phyloP scores from a whole-genome alignment of 139 green algal species.

The Coelastrella sp. region DNA sequence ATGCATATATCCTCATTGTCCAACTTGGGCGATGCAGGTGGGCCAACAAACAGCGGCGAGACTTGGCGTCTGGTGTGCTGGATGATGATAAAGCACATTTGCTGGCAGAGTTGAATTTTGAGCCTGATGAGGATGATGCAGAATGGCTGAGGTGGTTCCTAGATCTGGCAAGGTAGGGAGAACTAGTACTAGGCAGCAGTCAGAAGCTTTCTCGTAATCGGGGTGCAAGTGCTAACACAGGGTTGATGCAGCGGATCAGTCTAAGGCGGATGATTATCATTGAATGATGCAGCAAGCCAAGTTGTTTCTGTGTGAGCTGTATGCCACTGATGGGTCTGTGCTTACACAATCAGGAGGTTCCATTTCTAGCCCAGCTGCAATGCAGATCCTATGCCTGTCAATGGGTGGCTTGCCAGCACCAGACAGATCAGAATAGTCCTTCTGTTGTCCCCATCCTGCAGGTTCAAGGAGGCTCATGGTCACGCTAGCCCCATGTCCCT shows the following conservation, averaged over 20 bases:
- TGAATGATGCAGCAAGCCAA: too few species aligned
- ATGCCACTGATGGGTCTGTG: too few species aligned
- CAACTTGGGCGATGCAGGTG: slow-evolving; percentile 1
- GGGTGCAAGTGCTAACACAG: too few species aligned
- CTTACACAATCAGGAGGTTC: too few species aligned
- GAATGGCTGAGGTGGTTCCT: slow-evolving; percentile 81
- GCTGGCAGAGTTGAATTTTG: slow-evolving; percentile 67
- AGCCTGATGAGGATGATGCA: slow-evolving; percentile 71
- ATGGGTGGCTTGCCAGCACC: neutral
- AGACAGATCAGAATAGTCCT: neutral
- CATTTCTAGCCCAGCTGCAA: too few species aligned
- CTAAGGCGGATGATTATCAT: too few species aligned
- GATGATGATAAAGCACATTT: slow-evolving; percentile 35
- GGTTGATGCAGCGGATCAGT: too few species aligned
- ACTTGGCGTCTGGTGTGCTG: slow-evolving; percentile 5
- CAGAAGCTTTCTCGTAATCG: too few species aligned
- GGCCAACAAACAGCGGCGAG: slow-evolving; percentile 65
- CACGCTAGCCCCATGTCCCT: slow-evolving; percentile 65
- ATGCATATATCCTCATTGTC: too few species aligned
- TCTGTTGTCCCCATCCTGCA: neutral
- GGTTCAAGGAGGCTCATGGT: slow-evolving; percentile 57
- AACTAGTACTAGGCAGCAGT: too few species aligned
- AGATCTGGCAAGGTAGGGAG: slow-evolving; percentile 57
- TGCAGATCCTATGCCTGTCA: too few species aligned
- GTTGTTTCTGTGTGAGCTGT: too few species aligned